phyloP scores from a whole-genome alignment of 139 green algal genomes.

The Eudorina sp. region DNA sequence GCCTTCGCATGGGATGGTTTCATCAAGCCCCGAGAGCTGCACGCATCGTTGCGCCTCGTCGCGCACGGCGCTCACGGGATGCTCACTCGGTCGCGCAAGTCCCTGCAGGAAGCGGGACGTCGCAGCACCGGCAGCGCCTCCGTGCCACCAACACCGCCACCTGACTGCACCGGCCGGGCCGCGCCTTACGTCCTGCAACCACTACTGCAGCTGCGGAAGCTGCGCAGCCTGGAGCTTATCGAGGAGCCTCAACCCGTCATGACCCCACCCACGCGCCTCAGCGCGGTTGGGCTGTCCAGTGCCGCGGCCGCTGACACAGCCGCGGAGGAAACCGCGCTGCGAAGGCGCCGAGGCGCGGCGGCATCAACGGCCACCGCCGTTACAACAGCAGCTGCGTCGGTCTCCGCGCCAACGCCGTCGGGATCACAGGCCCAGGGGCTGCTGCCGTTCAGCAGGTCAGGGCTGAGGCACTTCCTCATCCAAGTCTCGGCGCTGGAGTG shows the following conservation, averaged over 20 bases:
- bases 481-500: neutral
- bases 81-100: constrained; percentile 25
- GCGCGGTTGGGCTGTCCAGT: neutral
- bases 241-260: neutral
- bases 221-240: constrained; percentile 16
- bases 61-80: neutral
- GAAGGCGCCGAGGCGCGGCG: neutral
- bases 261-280: neutral
- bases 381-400: neutral
- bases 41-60: neutral
- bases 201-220: constrained; percentile 17
- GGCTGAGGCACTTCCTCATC: neutral
- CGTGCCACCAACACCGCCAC: neutral
- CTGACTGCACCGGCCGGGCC: neutral
- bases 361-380: neutral
- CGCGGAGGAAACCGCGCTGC: neutral
- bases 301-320: neutral
- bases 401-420: neutral
- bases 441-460: constrained; percentile 1
- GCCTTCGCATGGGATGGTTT: neutral
- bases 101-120: neutral
- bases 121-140: neutral
- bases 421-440: neutral
- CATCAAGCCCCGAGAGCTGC: neutral
- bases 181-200: constrained; percentile 2